phyloP scores from a whole-genome alignment of 1,139 yeast species.

The Scheffersomyces insectosa region DNA sequence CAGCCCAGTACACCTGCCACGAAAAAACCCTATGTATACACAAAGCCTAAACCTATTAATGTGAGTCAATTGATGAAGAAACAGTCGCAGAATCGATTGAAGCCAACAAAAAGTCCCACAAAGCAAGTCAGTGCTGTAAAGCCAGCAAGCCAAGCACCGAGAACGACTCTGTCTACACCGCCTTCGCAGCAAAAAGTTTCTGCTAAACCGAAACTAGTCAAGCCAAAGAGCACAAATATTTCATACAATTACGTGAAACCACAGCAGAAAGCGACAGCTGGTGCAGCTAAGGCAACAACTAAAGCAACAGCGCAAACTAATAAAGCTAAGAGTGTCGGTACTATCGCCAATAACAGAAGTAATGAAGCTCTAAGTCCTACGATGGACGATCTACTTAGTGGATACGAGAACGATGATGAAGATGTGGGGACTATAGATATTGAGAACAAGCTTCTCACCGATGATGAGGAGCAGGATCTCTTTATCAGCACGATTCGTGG shows the following conservation, averaged over 20 bases:
- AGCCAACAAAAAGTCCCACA: slow-evolving; percentile 21
- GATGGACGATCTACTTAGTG: slow-evolving; percentile 30
- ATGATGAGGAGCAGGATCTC: slow-evolving; percentile 64
- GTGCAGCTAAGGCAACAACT: slow-evolving; percentile 9
- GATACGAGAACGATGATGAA: slow-evolving; percentile 15
- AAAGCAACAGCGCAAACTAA: slow-evolving; percentile 10
- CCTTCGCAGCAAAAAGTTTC: slow-evolving; percentile 3
- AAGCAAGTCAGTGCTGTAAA: slow-evolving; percentile 9
- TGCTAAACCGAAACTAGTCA: slow-evolving; percentile 5
- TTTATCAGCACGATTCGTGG: slow-evolving; percentile 42
- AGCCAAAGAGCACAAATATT: slow-evolving; percentile 18
- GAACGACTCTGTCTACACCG: slow-evolving; percentile 5
- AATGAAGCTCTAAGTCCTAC: slow-evolving; percentile 17
- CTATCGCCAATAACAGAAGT: slow-evolving; percentile 5
- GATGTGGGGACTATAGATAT: neutral
- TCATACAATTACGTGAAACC: slow-evolving; percentile 29
- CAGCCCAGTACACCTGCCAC: slow-evolving; percentile 2
- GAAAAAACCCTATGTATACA: slow-evolving; percentile 34
- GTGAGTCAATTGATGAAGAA: slow-evolving; percentile 35
- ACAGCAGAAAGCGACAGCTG: slow-evolving; percentile 1
- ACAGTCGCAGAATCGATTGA: slow-evolving; percentile 6
- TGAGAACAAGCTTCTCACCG: slow-evolving; percentile 29
- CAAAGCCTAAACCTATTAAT: slow-evolving; percentile 44
- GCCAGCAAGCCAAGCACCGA: slow-evolving; percentile 7
- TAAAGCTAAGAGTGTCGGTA: slow-evolving; percentile 2